phyloP scores from a whole-genome alignment of 495 filamentous ascomycete genomes.

The Mycothermus thermophilus region DNA sequence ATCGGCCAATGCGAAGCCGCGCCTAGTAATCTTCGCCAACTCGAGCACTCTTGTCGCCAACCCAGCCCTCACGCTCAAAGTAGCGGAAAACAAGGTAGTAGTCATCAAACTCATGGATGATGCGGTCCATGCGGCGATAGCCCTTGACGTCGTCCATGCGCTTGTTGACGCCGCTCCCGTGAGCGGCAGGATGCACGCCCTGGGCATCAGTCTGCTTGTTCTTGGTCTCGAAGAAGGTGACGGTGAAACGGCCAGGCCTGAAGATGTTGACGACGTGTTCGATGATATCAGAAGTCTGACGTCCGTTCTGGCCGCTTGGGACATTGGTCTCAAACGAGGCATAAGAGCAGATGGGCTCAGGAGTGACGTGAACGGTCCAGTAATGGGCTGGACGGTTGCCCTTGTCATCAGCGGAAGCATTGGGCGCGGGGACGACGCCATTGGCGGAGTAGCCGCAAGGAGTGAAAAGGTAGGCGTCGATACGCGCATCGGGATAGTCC shows the following conservation, averaged over 20 bases:
- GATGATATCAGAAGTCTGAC: constrained; percentile 77
- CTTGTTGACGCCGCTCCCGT: constrained; percentile 34
- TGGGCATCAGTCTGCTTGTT: constrained; percentile 29
- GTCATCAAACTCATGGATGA: constrained; percentile 93
- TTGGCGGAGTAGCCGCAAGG: constrained; percentile 98
- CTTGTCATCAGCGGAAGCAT: constrained; percentile 29
- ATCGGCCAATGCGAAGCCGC: too few relatives aligned
- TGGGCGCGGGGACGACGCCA: constrained; percentile 76
- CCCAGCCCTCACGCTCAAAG: constrained; percentile 89
- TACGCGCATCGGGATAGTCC: constrained; percentile 80
- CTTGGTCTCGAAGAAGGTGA: constrained; percentile 93
- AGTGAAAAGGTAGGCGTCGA: constrained; percentile 93
- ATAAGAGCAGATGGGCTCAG: constrained; percentile 95
- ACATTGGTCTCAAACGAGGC: constrained; percentile 99
- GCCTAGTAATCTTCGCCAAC: constrained; percentile 40
- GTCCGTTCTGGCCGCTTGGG: constrained; percentile 74
- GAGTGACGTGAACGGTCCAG: constrained; percentile 98
- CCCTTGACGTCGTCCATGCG: constrained; percentile 75
- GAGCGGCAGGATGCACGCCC: constrained; percentile 29
- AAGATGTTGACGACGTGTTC: constrained; percentile 93
- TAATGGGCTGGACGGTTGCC: constrained; percentile 62
- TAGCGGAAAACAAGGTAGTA: constrained; percentile 96
- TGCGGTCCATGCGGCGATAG: constrained; percentile 83
- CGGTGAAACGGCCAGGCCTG: constrained; percentile 88
- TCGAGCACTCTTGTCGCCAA: constrained; percentile 54